phyloP scores from a whole-genome alignment of 2,329 filamentous ascomycete genomes.

The Sporothrix schenckii region DNA sequence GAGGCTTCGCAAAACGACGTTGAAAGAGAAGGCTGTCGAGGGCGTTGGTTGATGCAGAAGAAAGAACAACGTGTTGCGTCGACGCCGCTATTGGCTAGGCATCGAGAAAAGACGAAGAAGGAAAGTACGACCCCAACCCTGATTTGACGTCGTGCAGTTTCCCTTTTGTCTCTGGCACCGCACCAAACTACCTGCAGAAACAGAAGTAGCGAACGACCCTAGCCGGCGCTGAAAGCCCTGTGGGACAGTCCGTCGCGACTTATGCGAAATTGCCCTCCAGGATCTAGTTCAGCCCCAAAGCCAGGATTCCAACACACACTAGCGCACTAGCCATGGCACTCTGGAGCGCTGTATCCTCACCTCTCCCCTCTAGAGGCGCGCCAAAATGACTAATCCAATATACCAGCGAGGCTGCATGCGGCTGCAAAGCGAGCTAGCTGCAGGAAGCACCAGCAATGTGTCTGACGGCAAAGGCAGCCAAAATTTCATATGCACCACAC shows the following conservation, averaged over 20 bases:
- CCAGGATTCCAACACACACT: slow-evolving; percentile 11
- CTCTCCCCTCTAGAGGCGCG: background rate
- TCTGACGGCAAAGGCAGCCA: background rate
- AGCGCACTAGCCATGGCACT: slow-evolving; percentile 11
- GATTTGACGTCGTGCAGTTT: slow-evolving; percentile 5
- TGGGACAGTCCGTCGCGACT: too few species aligned
- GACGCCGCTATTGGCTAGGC: slow-evolving; percentile 25
- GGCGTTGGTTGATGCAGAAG: background rate
- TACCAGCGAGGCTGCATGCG: slow-evolving; percentile 12
- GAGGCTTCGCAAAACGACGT: slow-evolving; percentile 1
- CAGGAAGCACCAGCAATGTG: background rate
- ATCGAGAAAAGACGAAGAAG: slow-evolving; percentile 19
- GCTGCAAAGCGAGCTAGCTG: background rate
- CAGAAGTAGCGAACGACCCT: background rate
- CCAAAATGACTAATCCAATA: slow-evolving; percentile 14
- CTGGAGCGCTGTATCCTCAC: background rate
- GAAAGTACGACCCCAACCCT: slow-evolving; percentile 9
- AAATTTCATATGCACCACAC: slow-evolving; percentile 19
- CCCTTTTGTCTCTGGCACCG: slow-evolving; percentile 18
- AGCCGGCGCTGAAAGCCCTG: background rate
- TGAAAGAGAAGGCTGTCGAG: background rate
- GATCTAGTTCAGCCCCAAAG: slow-evolving; percentile 4
- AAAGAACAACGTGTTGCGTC: slow-evolving; percentile 22
- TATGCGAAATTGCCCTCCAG: slow-evolving; percentile 17
- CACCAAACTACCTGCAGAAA: background rate